Evolutionary conservation across 2,329 filamentous ascomycete genomes (phyloP).

Genomic region (Cladophialophora immunda): DNA sequence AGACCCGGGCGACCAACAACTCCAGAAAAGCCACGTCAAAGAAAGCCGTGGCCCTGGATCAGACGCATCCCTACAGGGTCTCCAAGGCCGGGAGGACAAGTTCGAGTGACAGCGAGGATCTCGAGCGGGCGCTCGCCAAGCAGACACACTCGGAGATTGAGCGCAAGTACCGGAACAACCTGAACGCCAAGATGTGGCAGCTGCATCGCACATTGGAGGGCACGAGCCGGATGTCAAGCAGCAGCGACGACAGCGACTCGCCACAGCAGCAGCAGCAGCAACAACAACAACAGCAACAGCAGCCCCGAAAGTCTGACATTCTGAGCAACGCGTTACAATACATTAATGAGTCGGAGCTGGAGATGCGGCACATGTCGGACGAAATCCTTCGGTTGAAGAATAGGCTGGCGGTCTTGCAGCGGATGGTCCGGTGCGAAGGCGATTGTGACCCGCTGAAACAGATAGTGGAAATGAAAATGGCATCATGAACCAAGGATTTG

Average conservation of each 20-base stretch:
- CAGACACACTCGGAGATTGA: not conserved
- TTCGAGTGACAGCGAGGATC: not conserved
- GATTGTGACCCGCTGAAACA: not conserved
- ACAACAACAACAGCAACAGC: not conserved
- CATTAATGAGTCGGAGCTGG: not conserved
- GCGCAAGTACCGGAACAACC: constrained; percentile 1
- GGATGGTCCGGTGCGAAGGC: not conserved
- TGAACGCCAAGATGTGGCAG: constrained; percentile 2
- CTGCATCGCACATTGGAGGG: not conserved
- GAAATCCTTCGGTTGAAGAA: not conserved
- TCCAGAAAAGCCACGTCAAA: not conserved
- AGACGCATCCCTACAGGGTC: not conserved
- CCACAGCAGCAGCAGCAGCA: not conserved
- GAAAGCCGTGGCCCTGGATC: not conserved
- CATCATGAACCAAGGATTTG: not conserved
- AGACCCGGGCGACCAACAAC: not conserved
- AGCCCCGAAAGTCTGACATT: not conserved
- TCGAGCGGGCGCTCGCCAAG: not conserved
- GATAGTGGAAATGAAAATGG: not conserved
- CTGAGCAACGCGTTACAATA: not conserved
- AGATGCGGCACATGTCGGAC: constrained; percentile 4
- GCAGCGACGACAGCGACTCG: not conserved
- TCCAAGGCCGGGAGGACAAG: not conserved
- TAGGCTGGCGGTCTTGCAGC: not conserved
- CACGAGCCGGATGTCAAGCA: not conserved